phyloP scores from a whole-genome alignment of 148 eudicot genomes.

The Beta vulgaris region DNA sequence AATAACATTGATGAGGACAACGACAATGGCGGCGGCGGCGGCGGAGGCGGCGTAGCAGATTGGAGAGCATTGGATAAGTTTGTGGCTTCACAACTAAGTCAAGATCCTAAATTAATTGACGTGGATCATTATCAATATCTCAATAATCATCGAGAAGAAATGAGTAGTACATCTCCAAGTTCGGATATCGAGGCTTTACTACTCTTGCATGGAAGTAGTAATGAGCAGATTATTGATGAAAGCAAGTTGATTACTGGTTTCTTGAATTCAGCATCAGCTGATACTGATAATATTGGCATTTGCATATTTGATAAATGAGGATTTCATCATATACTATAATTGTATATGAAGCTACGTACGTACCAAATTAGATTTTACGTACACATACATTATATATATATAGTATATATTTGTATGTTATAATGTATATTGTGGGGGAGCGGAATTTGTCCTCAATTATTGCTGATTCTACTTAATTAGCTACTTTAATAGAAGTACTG shows the following conservation, averaged over 20 bases:
- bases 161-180: conserved; percentile 19
- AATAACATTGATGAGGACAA: not conserved
- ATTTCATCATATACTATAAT: no score
- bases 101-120: conserved; percentile 31
- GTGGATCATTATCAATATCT: not conserved
- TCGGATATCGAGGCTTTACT: conserved; percentile 46
- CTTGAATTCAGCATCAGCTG: conserved; percentile 44
- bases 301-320: conserved; percentile 66
- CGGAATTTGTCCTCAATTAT: no score
- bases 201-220: conserved; percentile 46
- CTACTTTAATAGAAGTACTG: no score
- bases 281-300: conserved; percentile 54
- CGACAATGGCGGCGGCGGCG: conserved; percentile 26
- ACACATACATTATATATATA: no score
- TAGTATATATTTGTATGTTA: no score
- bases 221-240: conserved; percentile 36
- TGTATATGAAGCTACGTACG: not conserved
- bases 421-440: no score
- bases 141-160: conserved; percentile 22
- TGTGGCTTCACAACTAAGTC: conserved; percentile 87
- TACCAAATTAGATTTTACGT: no score
- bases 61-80: conserved; percentile 84
- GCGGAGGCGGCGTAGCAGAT: conserved; percentile 51
- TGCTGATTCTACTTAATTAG: no score
- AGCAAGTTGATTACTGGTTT: conserved; percentile 38